phyloP scores from a whole-genome alignment of 2,329 filamentous ascomycete genomes.

The Ceratocystis diversiconidia region DNA sequence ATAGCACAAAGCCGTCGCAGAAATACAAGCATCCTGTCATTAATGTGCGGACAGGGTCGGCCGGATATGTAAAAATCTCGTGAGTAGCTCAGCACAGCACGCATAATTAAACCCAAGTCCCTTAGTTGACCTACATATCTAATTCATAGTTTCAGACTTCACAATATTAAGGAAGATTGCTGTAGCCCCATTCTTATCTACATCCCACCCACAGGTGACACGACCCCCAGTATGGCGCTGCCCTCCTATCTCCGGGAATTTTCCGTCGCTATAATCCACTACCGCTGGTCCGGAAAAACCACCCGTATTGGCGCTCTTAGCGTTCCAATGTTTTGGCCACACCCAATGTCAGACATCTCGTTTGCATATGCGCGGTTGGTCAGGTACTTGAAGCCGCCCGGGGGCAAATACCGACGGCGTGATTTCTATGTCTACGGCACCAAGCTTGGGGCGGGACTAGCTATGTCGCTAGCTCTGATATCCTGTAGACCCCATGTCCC shows the following conservation, averaged over 20 bases:
- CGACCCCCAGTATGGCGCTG: slow-evolving; percentile 23
- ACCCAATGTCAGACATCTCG: slow-evolving; percentile 41
- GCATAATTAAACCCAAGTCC: background rate
- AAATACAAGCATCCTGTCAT: slow-evolving; percentile 21
- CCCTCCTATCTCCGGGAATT: slow-evolving; percentile 31
- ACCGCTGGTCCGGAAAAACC: slow-evolving; percentile 36
- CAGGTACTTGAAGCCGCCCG: slow-evolving; percentile 30
- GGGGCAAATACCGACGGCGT: slow-evolving; percentile 26
- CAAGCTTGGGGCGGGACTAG: slow-evolving; percentile 43
- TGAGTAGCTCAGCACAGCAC: slow-evolving; percentile 24
- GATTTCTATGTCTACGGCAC: slow-evolving; percentile 25
- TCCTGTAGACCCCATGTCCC: slow-evolving; percentile 32
- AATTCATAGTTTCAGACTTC: slow-evolving; percentile 28
- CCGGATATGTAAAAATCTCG: slow-evolving; percentile 38
- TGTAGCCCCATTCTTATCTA: slow-evolving; percentile 39
- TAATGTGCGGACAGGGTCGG: slow-evolving; percentile 34
- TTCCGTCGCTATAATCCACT: slow-evolving; percentile 43
- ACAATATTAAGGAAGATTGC: slow-evolving; percentile 31
- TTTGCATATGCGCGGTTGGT: slow-evolving; percentile 41
- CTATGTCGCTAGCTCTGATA: slow-evolving; percentile 42
- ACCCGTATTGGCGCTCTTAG: slow-evolving; percentile 13
- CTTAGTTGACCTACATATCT: background rate
- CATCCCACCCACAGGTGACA: slow-evolving; percentile 35
- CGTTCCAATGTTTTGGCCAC: slow-evolving; percentile 34
- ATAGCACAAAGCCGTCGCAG: background rate